Evolutionary conservation across 2,329 filamentous ascomycete genomes (phyloP).

Genomic region (Fusarium chaquense): DNA sequence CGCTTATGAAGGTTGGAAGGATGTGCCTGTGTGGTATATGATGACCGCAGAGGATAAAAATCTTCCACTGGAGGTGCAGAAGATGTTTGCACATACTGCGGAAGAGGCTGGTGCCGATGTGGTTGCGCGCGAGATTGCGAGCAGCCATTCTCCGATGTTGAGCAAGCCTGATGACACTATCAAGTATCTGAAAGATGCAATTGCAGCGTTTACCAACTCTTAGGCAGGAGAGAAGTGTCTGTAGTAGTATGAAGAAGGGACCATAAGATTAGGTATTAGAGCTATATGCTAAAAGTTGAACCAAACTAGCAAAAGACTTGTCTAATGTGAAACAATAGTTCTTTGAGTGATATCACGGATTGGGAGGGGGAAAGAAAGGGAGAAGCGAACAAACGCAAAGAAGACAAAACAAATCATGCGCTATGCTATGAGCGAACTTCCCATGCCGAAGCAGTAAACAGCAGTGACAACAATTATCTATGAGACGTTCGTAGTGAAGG

Average conservation of each 20-base stretch:
- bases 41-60: constrained; percentile 57
- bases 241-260: fast-evolving
- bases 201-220: constrained; percentile 22
- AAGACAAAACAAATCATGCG: not conserved
- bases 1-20: constrained; percentile 60
- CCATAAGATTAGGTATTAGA: not conserved
- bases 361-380: too few species aligned
- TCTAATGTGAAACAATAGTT: not conserved
- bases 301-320: fast-evolving
- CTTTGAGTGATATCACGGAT: not conserved
- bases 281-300: not conserved
- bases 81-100: constrained; percentile 54
- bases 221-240: too few species aligned
- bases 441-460: too few species aligned
- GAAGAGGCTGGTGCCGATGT: constrained; percentile 54
- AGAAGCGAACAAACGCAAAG: too few species aligned
- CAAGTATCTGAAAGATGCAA: constrained; percentile 50
- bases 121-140: constrained; percentile 56
- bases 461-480: too few species aligned
- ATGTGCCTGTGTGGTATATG: constrained; percentile 62
- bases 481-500: too few species aligned
- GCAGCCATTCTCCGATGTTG: constrained; percentile 64
- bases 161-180: constrained; percentile 58
- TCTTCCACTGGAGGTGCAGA: constrained; percentile 56
- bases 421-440: not conserved